Conservation (phyloP, 2,329 filamentous ascomycete genomes). For the Dissoconium aciculare region DNA sequence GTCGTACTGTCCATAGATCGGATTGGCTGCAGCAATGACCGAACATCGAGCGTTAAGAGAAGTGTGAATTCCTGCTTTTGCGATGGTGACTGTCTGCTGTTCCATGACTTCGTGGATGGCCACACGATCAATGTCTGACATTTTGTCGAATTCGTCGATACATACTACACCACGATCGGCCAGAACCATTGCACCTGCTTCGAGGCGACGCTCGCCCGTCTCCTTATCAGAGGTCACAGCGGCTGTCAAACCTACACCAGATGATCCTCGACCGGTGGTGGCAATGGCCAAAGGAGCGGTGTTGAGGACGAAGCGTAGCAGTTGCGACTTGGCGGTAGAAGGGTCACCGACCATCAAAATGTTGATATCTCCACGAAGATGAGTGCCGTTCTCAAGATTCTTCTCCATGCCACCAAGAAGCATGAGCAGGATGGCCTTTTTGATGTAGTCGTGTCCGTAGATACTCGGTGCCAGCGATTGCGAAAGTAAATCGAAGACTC, state of each 20-base stretch:
- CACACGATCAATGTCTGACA: conserved; percentile 95
- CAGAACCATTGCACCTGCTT: conserved; percentile 97
- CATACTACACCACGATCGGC: conserved; percentile 93
- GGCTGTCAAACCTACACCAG: conserved; percentile 91
- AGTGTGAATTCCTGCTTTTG: conserved; percentile 95
- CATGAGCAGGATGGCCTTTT: conserved; percentile 93
- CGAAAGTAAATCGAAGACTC: conserved; percentile 80
- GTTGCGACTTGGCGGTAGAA: conserved; percentile 95
- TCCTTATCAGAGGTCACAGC: conserved; percentile 96
- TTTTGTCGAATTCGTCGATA: conserved; percentile 99
- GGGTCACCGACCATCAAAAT: conserved; percentile 98
- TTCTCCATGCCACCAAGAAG: conserved; percentile 93
- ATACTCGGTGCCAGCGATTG: conserved; percentile 94
- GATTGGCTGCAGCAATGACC: conserved; percentile 90
- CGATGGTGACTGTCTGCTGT: conserved; percentile 97
- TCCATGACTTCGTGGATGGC: conserved; percentile 99
- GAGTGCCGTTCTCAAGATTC: conserved; percentile 93
- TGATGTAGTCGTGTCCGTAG: conserved; percentile 92
- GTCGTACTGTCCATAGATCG: conserved; percentile 96
- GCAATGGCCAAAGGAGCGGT: conserved; percentile 93
- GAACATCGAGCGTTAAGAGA: conserved; percentile 93
- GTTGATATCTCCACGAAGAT: conserved; percentile 96
- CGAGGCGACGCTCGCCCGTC: conserved; percentile 82
- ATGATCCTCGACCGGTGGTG: conserved; percentile 86
- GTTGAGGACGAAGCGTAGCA: conserved; percentile 91